Percentiles rank a stretch among this genome's conserved stretches.
Conservation (phyloP, 1,284 basidiomycete species). For the Heterobasidion occidentale region DNA sequence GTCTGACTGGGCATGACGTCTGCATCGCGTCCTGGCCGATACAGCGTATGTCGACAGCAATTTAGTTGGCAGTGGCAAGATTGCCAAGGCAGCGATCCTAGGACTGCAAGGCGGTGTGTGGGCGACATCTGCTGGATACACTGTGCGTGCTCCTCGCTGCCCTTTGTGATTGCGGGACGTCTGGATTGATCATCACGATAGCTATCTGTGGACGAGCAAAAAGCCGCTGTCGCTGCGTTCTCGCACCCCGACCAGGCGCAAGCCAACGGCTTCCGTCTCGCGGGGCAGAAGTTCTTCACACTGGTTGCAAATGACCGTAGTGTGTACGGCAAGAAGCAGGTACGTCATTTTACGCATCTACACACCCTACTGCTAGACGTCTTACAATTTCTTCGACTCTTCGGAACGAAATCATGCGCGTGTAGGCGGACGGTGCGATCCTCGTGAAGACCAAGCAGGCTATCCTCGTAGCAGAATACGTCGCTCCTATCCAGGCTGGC, state of each 20-base stretch:
- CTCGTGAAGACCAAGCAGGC: slow-evolving; percentile 88
- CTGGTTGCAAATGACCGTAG: slow-evolving; percentile 52
- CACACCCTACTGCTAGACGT: background rate
- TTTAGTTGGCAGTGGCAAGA: slow-evolving; percentile 73
- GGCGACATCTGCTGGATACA: slow-evolving; percentile 74
- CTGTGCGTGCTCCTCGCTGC: slow-evolving; percentile 37
- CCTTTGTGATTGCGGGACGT: background rate
- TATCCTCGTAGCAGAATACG: slow-evolving; percentile 78
- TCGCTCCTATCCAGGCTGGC: slow-evolving; percentile 57
- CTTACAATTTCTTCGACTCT: background rate
- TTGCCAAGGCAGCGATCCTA: slow-evolving; percentile 78
- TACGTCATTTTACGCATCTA: slow-evolving; percentile 30
- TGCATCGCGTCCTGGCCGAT: background rate
- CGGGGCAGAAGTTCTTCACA: slow-evolving; percentile 77
- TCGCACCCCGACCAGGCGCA: slow-evolving; percentile 35
- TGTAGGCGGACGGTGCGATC: slow-evolving; percentile 73
- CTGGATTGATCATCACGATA: slow-evolving; percentile 21
- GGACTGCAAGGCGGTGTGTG: slow-evolving; percentile 85
- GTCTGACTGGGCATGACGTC: background rate
- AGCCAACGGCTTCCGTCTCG: slow-evolving; percentile 62
- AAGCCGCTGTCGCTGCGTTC: slow-evolving; percentile 53
- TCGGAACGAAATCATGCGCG: background rate
- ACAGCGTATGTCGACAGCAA: slow-evolving; percentile 85
- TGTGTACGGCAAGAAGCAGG: slow-evolving; percentile 79
- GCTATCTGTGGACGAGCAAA: slow-evolving; percentile 76